These are phyloP conservation scores for Actinidia arguta DNA, from an alignment of 179 eudicot species.

Conservation along the genomic window DNA sequence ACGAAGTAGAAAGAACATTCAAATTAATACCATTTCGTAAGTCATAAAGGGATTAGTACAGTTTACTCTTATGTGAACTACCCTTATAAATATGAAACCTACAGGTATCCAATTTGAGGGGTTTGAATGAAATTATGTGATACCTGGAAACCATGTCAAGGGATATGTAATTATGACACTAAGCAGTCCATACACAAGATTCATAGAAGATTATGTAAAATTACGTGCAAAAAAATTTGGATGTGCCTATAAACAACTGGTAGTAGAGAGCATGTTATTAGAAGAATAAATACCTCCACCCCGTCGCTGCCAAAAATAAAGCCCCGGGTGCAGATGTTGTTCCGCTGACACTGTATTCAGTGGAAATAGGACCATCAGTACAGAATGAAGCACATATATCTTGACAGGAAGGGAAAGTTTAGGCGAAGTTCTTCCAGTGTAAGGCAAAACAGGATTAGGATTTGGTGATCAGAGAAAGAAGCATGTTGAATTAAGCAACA, in stretches of 20 bases:
- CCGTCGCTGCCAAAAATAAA: conserved; percentile 64
- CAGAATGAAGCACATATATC: conserved; percentile 88
- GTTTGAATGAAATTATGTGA: neutral
- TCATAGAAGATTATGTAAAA: neutral
- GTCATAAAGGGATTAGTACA: neutral
- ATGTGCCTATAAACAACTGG: neutral
- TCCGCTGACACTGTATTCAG: conserved; percentile 84
- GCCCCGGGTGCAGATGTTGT: conserved; percentile 99
- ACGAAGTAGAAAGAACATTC: neutral
- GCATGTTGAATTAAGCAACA: neutral
- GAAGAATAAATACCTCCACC: conserved; percentile 52
- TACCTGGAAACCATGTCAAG: neutral
- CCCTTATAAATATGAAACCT: neutral
- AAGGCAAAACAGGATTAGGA: neutral
- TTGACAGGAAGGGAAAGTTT: conserved; percentile 35
- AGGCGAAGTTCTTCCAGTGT: neutral
- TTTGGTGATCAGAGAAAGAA: neutral
- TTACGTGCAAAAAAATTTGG: neutral
- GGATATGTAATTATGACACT: neutral
- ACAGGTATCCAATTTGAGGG: neutral
- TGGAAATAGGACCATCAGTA: conserved; percentile 53
- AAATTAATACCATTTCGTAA: neutral
- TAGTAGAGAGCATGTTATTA: neutral
- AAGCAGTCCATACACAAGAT: neutral
- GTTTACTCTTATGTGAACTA: neutral